Base-by-base conservation (phyloP, 306 rosid species). In the Prunus mira region DNA sequence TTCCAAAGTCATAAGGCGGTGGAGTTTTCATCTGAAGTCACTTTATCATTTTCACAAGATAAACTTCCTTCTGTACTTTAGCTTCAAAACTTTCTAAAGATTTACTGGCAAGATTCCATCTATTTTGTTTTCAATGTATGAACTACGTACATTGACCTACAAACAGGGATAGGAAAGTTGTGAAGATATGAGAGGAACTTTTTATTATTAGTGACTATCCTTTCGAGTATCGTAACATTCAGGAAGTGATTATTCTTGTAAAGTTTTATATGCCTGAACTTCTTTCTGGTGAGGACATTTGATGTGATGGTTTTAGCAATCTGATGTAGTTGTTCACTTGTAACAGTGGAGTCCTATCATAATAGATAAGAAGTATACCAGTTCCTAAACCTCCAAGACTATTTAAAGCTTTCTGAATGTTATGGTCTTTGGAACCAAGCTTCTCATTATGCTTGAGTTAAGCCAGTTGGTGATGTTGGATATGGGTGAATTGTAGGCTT, bases 381-480 rank as follows among this genome's bases (percentile, higher is more conserved):
- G 47, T 47, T 45, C 56, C 3, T 74, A 45, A 61, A 13, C 49
- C 28, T 49, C 28, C 49, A 71, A 57, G 52, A 20, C 6, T 72
- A 10, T 4, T 56, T 32, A 61, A 49, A 74, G 60, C 12, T 43
- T 67, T 24, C 28, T 12, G 65, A 61, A 6, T 27, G 38, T 20
- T 71, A 10, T 63, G 49, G 65, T 61, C 65, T n/a, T 75, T 64
- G 78, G 61, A 34, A 75, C 30, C 41, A 30, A 38, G 41, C 46
- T 25, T 69, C 73, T 32, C 15, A 19, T 47, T 1, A 1, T 55
- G 46, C 20, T 55, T 54, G n/a, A 30, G 50, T n/a, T 15, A 17
- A 41, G 43, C 25, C 12, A 51, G 22, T 50, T 69, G 60, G 51
- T 38, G 43, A 38, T 38, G 9, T 38, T 6, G 43, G 43, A 6